Percentiles rank a stretch among this genome's conserved stretches.
These are phyloP conservation scores for Coniferiporia sulphurascens DNA, from an alignment of 1,284 basidiomycete species.

Conservation along the genomic window DNA sequence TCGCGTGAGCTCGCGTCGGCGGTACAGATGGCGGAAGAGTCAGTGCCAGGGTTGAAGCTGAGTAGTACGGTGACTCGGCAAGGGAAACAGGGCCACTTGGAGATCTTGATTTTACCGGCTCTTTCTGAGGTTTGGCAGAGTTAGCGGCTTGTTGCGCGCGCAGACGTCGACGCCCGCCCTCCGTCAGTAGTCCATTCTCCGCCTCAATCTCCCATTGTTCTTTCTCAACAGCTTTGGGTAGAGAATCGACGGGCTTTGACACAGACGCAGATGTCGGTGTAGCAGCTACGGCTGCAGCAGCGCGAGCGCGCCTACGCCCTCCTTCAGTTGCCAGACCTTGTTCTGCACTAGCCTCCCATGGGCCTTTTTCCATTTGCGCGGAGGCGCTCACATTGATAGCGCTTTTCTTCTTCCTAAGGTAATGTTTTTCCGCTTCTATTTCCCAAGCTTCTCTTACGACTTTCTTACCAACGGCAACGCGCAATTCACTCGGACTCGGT, in stretches of 20 bases:
- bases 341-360: conserved; percentile 36
- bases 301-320: conserved; percentile 27
- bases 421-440: conserved; percentile 56
- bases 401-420: conserved; percentile 28
- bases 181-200: conserved; percentile 65
- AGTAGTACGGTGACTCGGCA: conserved; percentile 54
- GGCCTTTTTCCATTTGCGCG: conserved; percentile 20
- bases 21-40: conserved; percentile 58
- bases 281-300: conserved; percentile 16
- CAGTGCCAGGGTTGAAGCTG: conserved; percentile 47
- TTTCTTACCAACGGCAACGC: conserved; percentile 62
- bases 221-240: conserved; percentile 40
- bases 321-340: conserved; percentile 32
- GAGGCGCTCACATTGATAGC: background rate
- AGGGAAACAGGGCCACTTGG: conserved; percentile 32
- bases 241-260: conserved; percentile 19
- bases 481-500: conserved; percentile 45
- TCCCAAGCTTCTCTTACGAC: conserved; percentile 72
- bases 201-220: conserved; percentile 76
- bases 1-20: conserved; percentile 43
- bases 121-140: conserved; percentile 21
- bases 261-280: conserved; percentile 22
- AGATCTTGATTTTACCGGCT: conserved; percentile 18
- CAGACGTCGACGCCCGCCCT: conserved; percentile 61
- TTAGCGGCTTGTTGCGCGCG: conserved; percentile 47